A percentile compares a stretch with the other conserved stretches of the same genome.
phyloP scores from a whole-genome alignment of 495 filamentous ascomycete genomes.

The Aspergillus carlsbadensis region DNA sequence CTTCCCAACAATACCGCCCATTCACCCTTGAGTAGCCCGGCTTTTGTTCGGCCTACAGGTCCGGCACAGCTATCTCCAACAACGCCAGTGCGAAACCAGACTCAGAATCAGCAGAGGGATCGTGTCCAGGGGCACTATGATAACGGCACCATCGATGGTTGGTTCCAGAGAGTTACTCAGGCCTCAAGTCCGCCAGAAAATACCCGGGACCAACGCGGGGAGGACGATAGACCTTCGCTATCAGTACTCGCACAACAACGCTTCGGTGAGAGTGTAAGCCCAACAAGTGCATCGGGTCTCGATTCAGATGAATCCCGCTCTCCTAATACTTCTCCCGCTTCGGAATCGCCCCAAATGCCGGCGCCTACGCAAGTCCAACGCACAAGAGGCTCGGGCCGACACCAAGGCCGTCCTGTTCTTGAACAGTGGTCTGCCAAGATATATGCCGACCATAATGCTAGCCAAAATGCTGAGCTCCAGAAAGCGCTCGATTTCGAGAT shows the following conservation, averaged over 20 bases:
- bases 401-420: conserved; percentile 21
- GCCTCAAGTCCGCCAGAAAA: conserved; percentile 6
- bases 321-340: neutral
- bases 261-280: conserved; percentile 16
- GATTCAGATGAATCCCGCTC: neutral
- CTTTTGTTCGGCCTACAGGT: neutral
- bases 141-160: conserved; percentile 42
- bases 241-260: conserved; percentile 24
- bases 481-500: conserved; percentile 42
- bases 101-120: conserved; percentile 21
- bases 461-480: conserved; percentile 27
- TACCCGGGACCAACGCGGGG: neutral
- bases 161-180: conserved; percentile 35
- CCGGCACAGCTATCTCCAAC: neutral
- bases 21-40: neutral
- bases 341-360: neutral
- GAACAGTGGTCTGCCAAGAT: conserved; percentile 41
- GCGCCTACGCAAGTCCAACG: neutral
- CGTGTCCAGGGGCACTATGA: conserved; percentile 35
- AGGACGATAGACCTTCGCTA: conserved; percentile 19
- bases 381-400: neutral
- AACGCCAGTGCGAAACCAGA: neutral
- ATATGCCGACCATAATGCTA: conserved; percentile 22
- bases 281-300: neutral
- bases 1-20: conserved; percentile 2